phyloP scores from a whole-genome alignment of 495 filamentous ascomycete species.

The Daldinia grandis region DNA sequence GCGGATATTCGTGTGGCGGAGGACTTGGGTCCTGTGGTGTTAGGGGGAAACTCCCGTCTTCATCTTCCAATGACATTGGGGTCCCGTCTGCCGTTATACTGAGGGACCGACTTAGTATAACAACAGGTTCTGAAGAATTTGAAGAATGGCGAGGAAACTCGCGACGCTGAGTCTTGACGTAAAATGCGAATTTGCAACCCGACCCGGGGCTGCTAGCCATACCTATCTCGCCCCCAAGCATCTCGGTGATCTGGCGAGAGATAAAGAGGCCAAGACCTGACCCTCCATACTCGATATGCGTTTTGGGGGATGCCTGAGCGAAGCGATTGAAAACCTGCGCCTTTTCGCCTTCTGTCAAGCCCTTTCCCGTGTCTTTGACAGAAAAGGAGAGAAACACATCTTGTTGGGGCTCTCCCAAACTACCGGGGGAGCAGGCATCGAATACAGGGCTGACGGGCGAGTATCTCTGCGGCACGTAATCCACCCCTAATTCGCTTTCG shows the following conservation, averaged over 20 bases:
- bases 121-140: slow-evolving; percentile 1
- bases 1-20: slow-evolving; percentile 5
- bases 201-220: slow-evolving; percentile 70
- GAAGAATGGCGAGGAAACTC: slow-evolving; percentile 1
- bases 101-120: slow-evolving; percentile 28
- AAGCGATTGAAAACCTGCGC: slow-evolving; percentile 77
- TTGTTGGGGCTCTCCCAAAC: slow-evolving; percentile 46
- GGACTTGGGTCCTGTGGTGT: not conserved
- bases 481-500: slow-evolving; percentile 52
- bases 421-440: slow-evolving; percentile 32
- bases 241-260: slow-evolving; percentile 72
- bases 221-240: slow-evolving; percentile 80
- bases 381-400: slow-evolving; percentile 70
- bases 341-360: slow-evolving; percentile 71
- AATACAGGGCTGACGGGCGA: slow-evolving; percentile 7
- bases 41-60: not conserved
- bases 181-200: slow-evolving; percentile 83
- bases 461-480: slow-evolving; percentile 46
- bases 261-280: slow-evolving; percentile 83
- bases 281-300: slow-evolving; percentile 78
- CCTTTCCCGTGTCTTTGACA: slow-evolving; percentile 78
- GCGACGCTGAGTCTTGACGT: slow-evolving; percentile 63
- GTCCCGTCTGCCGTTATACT: slow-evolving; percentile 41
- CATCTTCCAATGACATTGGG: slow-evolving; percentile 7
- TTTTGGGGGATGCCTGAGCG: slow-evolving; percentile 76